These are phyloP conservation scores for Leptomonas pyrrhocoris DNA, from an alignment of 208 protist species.

Conservation along the genomic window DNA sequence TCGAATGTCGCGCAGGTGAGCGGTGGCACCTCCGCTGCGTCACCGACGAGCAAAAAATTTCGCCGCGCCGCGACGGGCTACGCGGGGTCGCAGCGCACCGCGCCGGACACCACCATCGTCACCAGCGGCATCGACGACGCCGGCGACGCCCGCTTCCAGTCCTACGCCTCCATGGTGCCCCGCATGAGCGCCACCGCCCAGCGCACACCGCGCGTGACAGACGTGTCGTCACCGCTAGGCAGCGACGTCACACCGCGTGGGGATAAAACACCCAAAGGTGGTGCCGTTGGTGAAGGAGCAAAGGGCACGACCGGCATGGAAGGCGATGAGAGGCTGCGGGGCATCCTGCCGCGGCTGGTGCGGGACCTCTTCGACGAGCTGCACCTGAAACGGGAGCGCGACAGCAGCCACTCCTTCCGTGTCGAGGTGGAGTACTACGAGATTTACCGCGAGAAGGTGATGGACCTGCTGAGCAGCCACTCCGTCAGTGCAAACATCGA, in stretches of 20 bases:
- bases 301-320: not conserved
- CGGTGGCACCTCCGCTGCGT: too few relatives aligned
- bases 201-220: constrained; percentile 5
- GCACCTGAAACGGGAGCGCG: constrained; percentile 48
- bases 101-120: constrained; percentile 4
- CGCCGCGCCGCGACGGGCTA: constrained; percentile 29
- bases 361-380: constrained; percentile 70
- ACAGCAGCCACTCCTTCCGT: constrained; percentile 78
- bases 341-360: constrained; percentile 78
- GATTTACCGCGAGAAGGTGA: constrained; percentile 93
- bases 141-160: constrained; percentile 23
- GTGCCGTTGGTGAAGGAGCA: not conserved
- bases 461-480: constrained; percentile 64
- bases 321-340: constrained; percentile 37
- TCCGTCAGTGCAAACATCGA: constrained; percentile 34
- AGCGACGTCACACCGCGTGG: constrained; percentile 3
- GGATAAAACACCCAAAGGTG: constrained; percentile 2
- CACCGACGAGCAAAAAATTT: constrained; percentile 11
- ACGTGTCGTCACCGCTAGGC: constrained; percentile 10
- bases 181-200: not conserved
- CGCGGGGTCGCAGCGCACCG: not conserved
- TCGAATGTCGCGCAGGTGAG: too few relatives aligned
- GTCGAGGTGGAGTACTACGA: constrained; percentile 89
- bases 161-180: constrained; percentile 21
- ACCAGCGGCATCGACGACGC: constrained; percentile 22